Evolutionary conservation across 257 asterid genomes (phyloP), one percentile per base, ranked within the genome.

Genomic region (Solanum chmielewskii): DNA sequence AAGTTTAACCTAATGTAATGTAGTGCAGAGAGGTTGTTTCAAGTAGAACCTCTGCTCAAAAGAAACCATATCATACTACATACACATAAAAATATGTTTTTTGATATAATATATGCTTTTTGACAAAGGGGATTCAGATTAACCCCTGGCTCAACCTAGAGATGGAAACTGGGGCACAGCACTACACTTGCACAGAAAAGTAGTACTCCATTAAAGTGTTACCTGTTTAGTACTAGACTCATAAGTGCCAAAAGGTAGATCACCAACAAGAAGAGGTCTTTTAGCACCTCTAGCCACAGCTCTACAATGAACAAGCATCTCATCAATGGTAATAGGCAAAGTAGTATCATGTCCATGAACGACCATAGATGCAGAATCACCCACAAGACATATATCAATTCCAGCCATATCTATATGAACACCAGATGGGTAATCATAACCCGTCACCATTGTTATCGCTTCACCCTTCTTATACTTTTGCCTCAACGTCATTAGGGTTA

Each of bases 291-390:
- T 95, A 44, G 99, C 97, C 86, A 95, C 99, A 49, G 97, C 89
- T 64, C 96, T 96, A 89, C 98, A 95, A 83, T 97, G 99, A 59
- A 94, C 97, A 80, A 97, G 97, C 99, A 97, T 97, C 83, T 97
- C 98, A 70, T 95, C 99, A 25, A 97, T 64, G 69, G 96, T 91
- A 89, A 97, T 93, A 23, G 99, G 99, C 87, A 97, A 83, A 16
- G 99, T 97, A 89, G 98, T 97, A 90, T 97, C 99, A 90, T 95
- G 95, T 80, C 98, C 98, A 89, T 97, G 98, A 83, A 97, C 99
- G 56, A 97, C 99, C 99, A 97, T 97, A 70, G 99, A 76, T n/a
- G 98, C 98, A 16, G 99, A 97, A 86, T 97, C 99, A 1, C 98
- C 99, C 69, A 97, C 99, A 83, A 97, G 89, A 88, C 98, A 94